Evolutionary conservation across 164 flowering plant genomes (phyloP), one percentile per base, ranked within the genome.

Genomic region (Echeveria elegans): DNA sequence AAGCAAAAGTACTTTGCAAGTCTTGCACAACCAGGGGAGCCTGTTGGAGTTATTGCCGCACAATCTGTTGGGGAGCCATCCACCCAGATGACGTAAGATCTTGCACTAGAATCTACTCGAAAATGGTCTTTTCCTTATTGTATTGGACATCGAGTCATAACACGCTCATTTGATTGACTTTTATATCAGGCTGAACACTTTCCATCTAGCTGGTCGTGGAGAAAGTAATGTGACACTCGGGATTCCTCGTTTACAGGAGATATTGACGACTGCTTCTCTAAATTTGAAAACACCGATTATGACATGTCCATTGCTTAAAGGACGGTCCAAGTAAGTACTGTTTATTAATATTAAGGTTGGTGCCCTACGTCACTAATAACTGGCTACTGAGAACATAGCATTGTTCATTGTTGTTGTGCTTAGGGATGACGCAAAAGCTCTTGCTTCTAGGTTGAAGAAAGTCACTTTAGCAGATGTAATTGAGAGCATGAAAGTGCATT

Each of bases 181-280:
- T 7, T 45, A 60, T 78, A 70, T 73, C 88, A 94, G 99, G 65
- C 80, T 95, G 74, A 95, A 95, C 74, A 95, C 97, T 48, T 95
- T 95, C 75, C 99, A 95, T 82, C 87, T 82, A 75, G 99, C 99
- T 66, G 99, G 99, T 6, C 88, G 87, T 66, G 97, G 97, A 65
- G 99, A 90, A 71, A 78, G 84, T 90, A 95, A 95, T 78, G 99
- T 95, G 43, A 95, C 98, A 5, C 85, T 95, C n/a, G 99, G 99
- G 73, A 90, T 95, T 68, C 99, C 99, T 70, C 97, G 99, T 64
- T 78, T 95, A 48, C 97, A 90, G 70, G 99, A 90, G 75, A 95
- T 95, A 68, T 70, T 95, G 71, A 88, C 85, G 92, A 85, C 88
- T 67, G 99, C 97, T 53, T 78, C 97, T 31, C 72, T 36, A 69